Conservation (phyloP, 2,329 filamentous ascomycete species). For the Monilinia laxa region DNA sequence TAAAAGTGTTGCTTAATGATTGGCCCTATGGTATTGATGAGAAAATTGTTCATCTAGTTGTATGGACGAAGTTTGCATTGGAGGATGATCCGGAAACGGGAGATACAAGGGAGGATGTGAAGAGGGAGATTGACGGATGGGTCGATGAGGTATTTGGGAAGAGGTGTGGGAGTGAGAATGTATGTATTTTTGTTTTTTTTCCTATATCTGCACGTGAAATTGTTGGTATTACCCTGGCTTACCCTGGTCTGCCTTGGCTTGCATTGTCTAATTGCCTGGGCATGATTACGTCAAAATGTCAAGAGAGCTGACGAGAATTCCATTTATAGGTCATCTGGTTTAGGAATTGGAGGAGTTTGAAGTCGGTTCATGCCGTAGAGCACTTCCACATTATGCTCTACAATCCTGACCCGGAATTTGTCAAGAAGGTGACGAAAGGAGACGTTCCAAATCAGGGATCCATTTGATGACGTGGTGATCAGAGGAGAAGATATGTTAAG, state of each 20-base stretch:
- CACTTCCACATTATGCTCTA: constrained; percentile 95
- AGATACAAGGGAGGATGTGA: constrained; percentile 64
- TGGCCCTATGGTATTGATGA: constrained; percentile 88
- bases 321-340: constrained; percentile 67
- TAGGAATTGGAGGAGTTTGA: constrained; percentile 83
- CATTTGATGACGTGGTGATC: not conserved
- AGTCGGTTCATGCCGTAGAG: constrained; percentile 83
- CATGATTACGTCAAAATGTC: not conserved
- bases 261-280: too few relatives aligned
- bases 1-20: constrained; percentile 82
- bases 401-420: constrained; percentile 67
- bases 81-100: constrained; percentile 59
- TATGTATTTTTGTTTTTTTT: constrained; percentile 42
- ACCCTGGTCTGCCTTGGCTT: not conserved
- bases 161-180: constrained; percentile 52
- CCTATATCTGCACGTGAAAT: not conserved
- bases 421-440: constrained; percentile 68
- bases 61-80: constrained; percentile 89
- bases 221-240: not conserved
- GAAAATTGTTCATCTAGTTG: constrained; percentile 78
- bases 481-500: not conserved
- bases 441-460: constrained; percentile 62
- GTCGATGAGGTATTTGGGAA: constrained; percentile 65
- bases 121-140: constrained; percentile 66
- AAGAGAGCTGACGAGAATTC: constrained; percentile 3